Evolutionary conservation across 768 basidiomycete species (phyloP).

Genomic region (Leucocoprinus leucothites): DNA sequence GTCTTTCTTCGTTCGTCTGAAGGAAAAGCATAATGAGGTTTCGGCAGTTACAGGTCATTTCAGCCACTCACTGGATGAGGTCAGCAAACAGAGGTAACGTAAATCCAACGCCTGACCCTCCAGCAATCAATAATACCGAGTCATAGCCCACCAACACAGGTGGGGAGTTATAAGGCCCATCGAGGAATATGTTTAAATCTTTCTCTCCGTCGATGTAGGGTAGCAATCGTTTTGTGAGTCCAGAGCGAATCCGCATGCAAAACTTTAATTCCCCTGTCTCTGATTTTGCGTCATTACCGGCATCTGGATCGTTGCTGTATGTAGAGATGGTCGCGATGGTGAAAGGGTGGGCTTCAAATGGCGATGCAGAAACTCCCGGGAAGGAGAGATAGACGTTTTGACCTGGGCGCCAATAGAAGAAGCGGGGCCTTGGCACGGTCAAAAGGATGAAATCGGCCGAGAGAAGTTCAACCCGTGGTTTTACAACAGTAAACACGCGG

Average conservation of each 20-base stretch:
- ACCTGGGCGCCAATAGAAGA: constrained; percentile 47
- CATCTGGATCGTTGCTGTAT: constrained; percentile 16
- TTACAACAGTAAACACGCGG: constrained; percentile 16
- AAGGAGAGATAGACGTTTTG: constrained; percentile 52
- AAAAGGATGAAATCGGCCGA: constrained; percentile 46
- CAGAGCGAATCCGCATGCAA: too few relatives aligned
- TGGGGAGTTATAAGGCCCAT: constrained; percentile 45
- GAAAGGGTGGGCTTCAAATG: constrained; percentile 60
- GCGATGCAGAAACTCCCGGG: constrained; percentile 40
- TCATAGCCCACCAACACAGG: constrained; percentile 33
- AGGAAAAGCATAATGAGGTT: background rate
- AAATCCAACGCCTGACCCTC: constrained; percentile 51
- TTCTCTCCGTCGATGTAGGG: constrained; percentile 10
- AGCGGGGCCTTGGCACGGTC: constrained; percentile 34
- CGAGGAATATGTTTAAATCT: constrained; percentile 42
- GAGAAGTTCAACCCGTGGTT: constrained; percentile 33
- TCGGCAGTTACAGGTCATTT: background rate
- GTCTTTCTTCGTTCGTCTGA: constrained; percentile 22
- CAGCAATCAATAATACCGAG: constrained; percentile 38
- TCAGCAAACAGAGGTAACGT: constrained; percentile 42
- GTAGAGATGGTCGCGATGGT: constrained; percentile 48
- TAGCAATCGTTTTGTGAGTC: too few relatives aligned
- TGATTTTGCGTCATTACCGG: constrained; percentile 32
- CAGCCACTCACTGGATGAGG: constrained; percentile 31
- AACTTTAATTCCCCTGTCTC: too few relatives aligned